Percentiles rank a stretch among this genome's conserved stretches.
Evolutionary conservation across 345 rosid genomes (phyloP).

Genomic region (Pseudoturritis turrita): DNA sequence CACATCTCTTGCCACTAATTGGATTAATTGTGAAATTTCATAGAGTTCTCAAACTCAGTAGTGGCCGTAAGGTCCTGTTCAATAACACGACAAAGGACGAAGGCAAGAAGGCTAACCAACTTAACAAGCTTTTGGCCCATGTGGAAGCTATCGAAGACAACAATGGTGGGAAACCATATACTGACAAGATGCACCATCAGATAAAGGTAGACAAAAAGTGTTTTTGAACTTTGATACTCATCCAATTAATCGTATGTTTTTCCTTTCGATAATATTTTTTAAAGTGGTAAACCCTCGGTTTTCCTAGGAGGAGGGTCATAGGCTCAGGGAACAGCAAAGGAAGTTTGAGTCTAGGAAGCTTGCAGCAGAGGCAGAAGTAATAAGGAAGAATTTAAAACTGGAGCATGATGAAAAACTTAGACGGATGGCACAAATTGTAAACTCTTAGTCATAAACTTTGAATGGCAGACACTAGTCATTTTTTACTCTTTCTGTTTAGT

Average conservation of each 20-base stretch:
- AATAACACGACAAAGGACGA: slow-evolving; percentile 62
- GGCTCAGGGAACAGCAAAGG: not conserved
- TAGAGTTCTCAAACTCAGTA: slow-evolving; percentile 51
- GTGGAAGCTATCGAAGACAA: slow-evolving; percentile 34
- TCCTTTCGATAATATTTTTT: too few relatives aligned
- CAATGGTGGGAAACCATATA: slow-evolving; percentile 60
- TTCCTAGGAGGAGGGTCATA: not conserved
- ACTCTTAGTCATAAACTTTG: not conserved
- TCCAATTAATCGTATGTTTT: too few relatives aligned
- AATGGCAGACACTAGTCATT: too few relatives aligned
- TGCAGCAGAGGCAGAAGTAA: not conserved
- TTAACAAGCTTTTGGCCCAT: slow-evolving; percentile 50
- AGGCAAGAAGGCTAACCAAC: slow-evolving; percentile 42
- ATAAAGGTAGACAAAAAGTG: not conserved
- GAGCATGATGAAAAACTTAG: not conserved
- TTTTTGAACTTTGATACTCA: too few relatives aligned
- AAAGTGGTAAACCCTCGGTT: not conserved
- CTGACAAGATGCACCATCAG: slow-evolving; percentile 49
- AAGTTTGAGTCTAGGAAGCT: not conserved
- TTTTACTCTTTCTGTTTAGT: too few relatives aligned
- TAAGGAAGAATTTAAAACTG: not conserved
- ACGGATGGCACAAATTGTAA: not conserved
- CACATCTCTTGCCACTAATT: not conserved
- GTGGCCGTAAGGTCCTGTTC: slow-evolving; percentile 50
- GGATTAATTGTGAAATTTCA: slow-evolving; percentile 6